phyloP scores from a whole-genome alignment of 2,329 filamentous ascomycete genomes.

The Aspergillus aculeatus region DNA sequence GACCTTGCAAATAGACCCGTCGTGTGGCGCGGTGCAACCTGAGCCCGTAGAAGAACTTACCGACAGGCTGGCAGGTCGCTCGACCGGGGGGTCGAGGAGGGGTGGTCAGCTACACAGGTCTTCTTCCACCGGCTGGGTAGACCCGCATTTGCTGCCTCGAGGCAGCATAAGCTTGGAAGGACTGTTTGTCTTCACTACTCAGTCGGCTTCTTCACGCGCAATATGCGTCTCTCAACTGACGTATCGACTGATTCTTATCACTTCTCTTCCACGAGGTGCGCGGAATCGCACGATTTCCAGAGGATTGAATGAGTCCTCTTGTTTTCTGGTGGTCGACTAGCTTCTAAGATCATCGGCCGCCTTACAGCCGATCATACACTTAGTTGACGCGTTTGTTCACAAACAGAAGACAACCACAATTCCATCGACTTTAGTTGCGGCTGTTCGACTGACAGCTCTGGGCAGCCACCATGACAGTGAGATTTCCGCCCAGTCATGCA shows the following conservation, averaged over 20 bases:
- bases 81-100: conserved; percentile 12
- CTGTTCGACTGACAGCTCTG: conserved; percentile 13
- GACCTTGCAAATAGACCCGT: conserved; percentile 4
- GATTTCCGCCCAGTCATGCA: conserved; percentile 15
- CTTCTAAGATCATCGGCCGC: conserved; percentile 10
- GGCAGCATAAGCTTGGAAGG: no score
- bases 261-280: conserved; percentile 19
- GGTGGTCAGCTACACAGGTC: conserved; percentile 14
- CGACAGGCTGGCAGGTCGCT: conserved; percentile 19
- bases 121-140: conserved; percentile 5
- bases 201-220: no score
- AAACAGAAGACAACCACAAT: neutral
- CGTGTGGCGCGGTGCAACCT: neutral
- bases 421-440: neutral
- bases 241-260: neutral
- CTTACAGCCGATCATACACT: conserved; percentile 1
- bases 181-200: no score
- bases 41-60: conserved; percentile 22
- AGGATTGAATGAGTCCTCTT: conserved; percentile 19
- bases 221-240: no score
- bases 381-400: conserved; percentile 1
- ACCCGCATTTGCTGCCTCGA: conserved; percentile 9
- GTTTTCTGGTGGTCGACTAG: conserved; percentile 22
- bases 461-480: conserved; percentile 20
- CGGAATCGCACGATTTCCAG: conserved; percentile 20